phyloP scores from a whole-genome alignment of 2,329 filamentous ascomycete species.

The Pseudocercospora fuligena region DNA sequence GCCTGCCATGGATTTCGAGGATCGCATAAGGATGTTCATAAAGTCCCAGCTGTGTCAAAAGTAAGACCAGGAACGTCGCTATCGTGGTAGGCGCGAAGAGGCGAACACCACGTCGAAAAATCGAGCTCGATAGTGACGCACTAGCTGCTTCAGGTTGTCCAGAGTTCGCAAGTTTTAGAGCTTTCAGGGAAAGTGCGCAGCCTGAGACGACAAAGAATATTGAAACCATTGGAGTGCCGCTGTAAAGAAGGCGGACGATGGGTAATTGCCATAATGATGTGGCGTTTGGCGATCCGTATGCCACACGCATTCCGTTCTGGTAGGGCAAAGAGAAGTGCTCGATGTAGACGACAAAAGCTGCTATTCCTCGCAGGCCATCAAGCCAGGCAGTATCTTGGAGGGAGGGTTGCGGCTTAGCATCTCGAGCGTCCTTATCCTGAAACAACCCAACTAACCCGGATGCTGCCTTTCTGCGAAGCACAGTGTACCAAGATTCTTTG shows the following conservation, averaged over 20 bases:
- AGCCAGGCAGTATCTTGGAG: slow-evolving; percentile 57
- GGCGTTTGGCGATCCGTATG: slow-evolving; percentile 1
- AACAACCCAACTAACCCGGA: no score
- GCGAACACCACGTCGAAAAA: slow-evolving; percentile 4
- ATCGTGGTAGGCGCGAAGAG: slow-evolving; percentile 3
- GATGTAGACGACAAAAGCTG: slow-evolving; percentile 67
- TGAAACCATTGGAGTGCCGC: background rate
- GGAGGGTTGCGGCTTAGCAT: background rate
- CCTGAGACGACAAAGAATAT: slow-evolving; percentile 17
- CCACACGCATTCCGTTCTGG: background rate
- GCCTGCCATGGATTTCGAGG: background rate
- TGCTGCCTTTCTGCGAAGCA: no score
- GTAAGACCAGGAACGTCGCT: slow-evolving; percentile 3
- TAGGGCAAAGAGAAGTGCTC: slow-evolving; percentile 48
- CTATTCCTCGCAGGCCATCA: slow-evolving; percentile 68
- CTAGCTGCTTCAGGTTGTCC: background rate
- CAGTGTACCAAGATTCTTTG: no score
- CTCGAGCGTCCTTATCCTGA: no score
- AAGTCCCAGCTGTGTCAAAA: background rate
- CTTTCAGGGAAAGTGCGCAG: background rate
- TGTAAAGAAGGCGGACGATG: background rate
- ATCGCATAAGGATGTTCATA: background rate
- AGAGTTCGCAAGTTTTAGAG: background rate
- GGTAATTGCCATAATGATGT: background rate
- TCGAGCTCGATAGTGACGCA: slow-evolving; percentile 7